Evolutionary conservation across 768 basidiomycete genomes (phyloP).

Genomic region (Mycena rebaudengoi): DNA sequence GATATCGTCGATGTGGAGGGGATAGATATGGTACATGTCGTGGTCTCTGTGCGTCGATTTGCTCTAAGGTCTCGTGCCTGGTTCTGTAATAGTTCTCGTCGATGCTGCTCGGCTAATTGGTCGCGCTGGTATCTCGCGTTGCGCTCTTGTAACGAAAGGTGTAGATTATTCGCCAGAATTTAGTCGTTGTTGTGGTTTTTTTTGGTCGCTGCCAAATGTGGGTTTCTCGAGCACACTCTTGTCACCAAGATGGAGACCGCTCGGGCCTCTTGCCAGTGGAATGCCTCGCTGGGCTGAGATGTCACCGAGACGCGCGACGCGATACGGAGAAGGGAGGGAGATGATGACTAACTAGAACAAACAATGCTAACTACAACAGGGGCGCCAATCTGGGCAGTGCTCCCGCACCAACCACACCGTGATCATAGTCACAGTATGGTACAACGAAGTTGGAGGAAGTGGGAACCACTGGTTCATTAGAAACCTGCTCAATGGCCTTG

Average conservation of each 20-base stretch:
- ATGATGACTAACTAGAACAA: neutral
- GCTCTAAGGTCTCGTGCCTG: neutral
- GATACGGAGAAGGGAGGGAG: neutral
- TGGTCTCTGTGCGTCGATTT: neutral
- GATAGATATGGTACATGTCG: neutral
- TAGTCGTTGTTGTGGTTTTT: neutral
- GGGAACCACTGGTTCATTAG: neutral
- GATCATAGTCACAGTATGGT: slow-evolving; percentile 1
- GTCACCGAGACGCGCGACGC: neutral
- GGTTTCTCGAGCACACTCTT: neutral
- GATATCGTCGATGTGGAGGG: neutral
- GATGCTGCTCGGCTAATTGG: neutral
- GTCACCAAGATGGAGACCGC: slow-evolving; percentile 7
- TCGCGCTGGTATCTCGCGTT: neutral
- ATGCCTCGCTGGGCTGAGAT: neutral
- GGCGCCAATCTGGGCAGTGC: neutral
- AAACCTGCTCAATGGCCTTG: slow-evolving; percentile 11
- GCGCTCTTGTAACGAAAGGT: neutral
- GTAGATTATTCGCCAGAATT: neutral
- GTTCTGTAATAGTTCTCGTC: neutral
- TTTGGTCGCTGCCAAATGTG: neutral
- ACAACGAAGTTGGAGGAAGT: slow-evolving; percentile 10
- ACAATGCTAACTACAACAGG: no score
- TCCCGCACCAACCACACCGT: slow-evolving; percentile 3
- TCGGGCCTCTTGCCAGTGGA: neutral